phyloP scores from a whole-genome alignment of 768 basidiomycete species.

The Amanita exitialis region DNA sequence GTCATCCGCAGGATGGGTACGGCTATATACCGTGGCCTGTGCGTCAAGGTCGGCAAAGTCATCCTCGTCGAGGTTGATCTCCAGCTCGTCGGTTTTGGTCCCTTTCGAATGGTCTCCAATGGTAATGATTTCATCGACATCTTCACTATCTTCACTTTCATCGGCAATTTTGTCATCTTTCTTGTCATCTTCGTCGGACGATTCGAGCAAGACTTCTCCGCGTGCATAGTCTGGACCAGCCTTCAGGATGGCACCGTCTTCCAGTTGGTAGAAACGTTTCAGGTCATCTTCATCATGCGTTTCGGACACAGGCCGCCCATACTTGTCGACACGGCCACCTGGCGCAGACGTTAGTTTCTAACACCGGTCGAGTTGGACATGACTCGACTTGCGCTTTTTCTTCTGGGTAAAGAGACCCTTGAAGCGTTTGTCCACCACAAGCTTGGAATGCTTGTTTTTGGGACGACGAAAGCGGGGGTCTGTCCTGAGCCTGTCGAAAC shows the following conservation, averaged over 20 bases:
- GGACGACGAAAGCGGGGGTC: conserved; percentile 91
- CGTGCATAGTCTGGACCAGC: conserved; percentile 74
- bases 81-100: conserved; percentile 33
- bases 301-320: conserved; percentile 65
- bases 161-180: conserved; percentile 17
- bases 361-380: conserved; percentile 9
- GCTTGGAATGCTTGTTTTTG: conserved; percentile 70
- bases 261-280: conserved; percentile 72
- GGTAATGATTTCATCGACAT: conserved; percentile 31
- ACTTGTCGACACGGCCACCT: conserved; percentile 76
- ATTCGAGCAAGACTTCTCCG: conserved; percentile 80
- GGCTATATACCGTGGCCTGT: conserved; percentile 54
- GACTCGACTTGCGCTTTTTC: conserved; percentile 23
- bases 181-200: conserved; percentile 68
- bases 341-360: conserved; percentile 3
- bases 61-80: conserved; percentile 77
- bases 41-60: conserved; percentile 63
- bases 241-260: conserved; percentile 29
- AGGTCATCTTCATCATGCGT: conserved; percentile 68
- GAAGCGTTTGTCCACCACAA: conserved; percentile 89
- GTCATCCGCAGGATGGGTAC: conserved; percentile 34
- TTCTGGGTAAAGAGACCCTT: conserved; percentile 56
- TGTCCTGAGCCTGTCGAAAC: conserved; percentile 78
- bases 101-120: conserved; percentile 37
- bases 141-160: conserved; percentile 36